phyloP scores from a whole-genome alignment of 805 yeast species.

The Candida endomychidarum region DNA sequence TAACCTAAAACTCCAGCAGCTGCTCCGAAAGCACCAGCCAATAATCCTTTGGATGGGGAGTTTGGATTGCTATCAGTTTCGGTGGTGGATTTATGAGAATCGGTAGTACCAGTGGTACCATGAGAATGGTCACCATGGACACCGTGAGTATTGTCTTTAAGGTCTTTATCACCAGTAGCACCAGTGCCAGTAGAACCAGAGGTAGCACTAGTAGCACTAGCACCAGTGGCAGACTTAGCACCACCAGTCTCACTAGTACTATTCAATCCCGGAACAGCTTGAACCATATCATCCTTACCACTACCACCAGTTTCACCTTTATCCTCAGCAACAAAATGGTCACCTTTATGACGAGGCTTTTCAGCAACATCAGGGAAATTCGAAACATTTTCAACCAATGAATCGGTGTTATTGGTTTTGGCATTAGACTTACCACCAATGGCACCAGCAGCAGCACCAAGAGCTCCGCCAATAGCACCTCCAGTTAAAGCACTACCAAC shows the following conservation, averaged over 20 bases:
- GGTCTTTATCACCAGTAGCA: not conserved
- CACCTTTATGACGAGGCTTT: slow-evolving; percentile 3
- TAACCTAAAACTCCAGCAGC: slow-evolving; percentile 17
- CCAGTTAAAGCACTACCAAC: too few species aligned
- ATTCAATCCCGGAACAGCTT: slow-evolving; percentile 21
- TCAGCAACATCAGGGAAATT: slow-evolving; percentile 7
- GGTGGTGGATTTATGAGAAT: not conserved
- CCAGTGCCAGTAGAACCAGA: not conserved
- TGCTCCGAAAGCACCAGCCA: slow-evolving; percentile 11
- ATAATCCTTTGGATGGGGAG: slow-evolving; percentile 7
- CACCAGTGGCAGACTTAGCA: slow-evolving; percentile 19
- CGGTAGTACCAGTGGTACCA: not conserved
- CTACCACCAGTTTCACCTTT: too few species aligned
- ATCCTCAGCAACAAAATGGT: not conserved
- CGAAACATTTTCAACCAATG: slow-evolving; percentile 11
- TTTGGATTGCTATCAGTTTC: not conserved
- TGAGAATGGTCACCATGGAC: too few species aligned
- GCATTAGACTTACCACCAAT: too few species aligned
- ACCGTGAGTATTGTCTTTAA: not conserved
- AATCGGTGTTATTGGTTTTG: slow-evolving; percentile 8
- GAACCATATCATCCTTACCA: slow-evolving; percentile 5
- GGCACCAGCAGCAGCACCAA: too few species aligned
- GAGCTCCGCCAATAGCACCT: too few species aligned
- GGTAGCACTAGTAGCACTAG: too few species aligned
- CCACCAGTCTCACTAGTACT: too few species aligned